Percentiles rank a stretch among this genome's conserved stretches.
Evolutionary conservation across 2,329 filamentous ascomycete species (phyloP).

Genomic region (Rachicladosporium sp.): DNA sequence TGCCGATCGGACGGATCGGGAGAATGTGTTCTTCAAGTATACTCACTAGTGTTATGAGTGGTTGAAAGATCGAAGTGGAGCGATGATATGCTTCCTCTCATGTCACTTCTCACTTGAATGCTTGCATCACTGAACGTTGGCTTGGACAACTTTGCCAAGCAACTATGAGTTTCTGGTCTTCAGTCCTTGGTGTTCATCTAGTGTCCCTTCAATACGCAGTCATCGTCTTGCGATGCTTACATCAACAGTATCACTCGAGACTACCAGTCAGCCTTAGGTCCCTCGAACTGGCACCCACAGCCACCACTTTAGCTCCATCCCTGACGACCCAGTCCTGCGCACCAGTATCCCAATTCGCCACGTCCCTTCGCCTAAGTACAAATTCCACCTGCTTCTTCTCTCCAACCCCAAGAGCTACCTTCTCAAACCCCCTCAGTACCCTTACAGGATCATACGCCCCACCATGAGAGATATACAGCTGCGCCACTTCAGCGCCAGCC

Average conservation of each 20-base stretch:
- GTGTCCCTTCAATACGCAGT: too few relatives aligned
- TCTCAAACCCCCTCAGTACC: slow-evolving; percentile 66
- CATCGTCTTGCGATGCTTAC: too few relatives aligned
- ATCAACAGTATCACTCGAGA: slow-evolving; percentile 3
- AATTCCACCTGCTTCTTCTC: slow-evolving; percentile 51
- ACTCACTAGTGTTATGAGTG: too few relatives aligned
- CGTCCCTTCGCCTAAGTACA: slow-evolving; percentile 60
- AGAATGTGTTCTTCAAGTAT: too few relatives aligned
- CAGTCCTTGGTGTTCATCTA: too few relatives aligned
- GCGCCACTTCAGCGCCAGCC: slow-evolving; percentile 55
- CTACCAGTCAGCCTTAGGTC: slow-evolving; percentile 30
- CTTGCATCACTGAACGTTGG: too few relatives aligned
- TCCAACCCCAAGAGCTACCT: slow-evolving; percentile 57
- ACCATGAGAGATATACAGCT: slow-evolving; percentile 67
- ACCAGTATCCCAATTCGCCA: slow-evolving; percentile 70
- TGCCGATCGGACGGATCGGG: slow-evolving; percentile 9
- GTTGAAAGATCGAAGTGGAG: too few relatives aligned
- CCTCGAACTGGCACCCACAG: slow-evolving; percentile 46
- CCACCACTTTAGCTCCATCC: slow-evolving; percentile 42
- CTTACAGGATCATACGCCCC: slow-evolving; percentile 53
- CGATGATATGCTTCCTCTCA: too few relatives aligned
- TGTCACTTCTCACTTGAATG: too few relatives aligned
- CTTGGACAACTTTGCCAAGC: too few relatives aligned
- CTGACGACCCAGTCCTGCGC: slow-evolving; percentile 70
- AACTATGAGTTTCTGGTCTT: too few relatives aligned